Percentiles rank a stretch among this genome's conserved stretches.
These are phyloP conservation scores for Hanseniaspora guilliermondii DNA, from an alignment of 805 yeast genomes.

Conservation along the genomic window DNA sequence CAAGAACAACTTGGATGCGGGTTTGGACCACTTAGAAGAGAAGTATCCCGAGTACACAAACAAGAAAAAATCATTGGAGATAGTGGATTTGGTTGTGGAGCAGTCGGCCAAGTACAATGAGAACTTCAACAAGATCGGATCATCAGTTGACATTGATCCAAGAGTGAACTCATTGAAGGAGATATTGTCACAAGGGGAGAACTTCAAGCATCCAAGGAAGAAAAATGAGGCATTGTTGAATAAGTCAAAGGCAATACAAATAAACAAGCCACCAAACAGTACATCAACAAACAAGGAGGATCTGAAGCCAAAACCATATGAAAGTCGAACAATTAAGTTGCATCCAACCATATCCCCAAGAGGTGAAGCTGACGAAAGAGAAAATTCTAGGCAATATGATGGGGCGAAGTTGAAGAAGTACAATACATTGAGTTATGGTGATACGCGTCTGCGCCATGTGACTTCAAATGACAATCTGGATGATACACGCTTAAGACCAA, in stretches of 20 bases:
- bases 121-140: slow-evolving; percentile 2
- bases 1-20: slow-evolving; percentile 16
- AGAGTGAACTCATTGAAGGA: not conserved
- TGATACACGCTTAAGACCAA: not conserved
- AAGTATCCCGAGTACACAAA: slow-evolving; percentile 1
- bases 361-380: not conserved
- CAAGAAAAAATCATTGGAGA: slow-evolving; percentile 1
- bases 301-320: not conserved
- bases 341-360: slow-evolving; percentile 3
- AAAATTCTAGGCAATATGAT: not conserved
- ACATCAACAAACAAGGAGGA: not conserved
- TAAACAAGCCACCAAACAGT: not conserved
- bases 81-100: slow-evolving; percentile 4
- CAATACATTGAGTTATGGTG: not conserved
- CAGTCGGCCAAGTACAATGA: slow-evolving; percentile 13
- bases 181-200: slow-evolving; percentile 10
- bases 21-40: slow-evolving; percentile 15
- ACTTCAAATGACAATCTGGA: not conserved
- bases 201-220: not conserved
- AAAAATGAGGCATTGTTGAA: not conserved
- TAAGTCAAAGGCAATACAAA: not conserved
- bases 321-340: slow-evolving; percentile 3
- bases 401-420: not conserved
- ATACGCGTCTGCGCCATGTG: not conserved
- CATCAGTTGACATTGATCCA: not conserved